A percentile compares a stretch with the other conserved stretches of the same genome.
These are phyloP conservation scores for Psilocybe cubensis DNA, from an alignment of 768 basidiomycete genomes.

Conservation along the genomic window DNA sequence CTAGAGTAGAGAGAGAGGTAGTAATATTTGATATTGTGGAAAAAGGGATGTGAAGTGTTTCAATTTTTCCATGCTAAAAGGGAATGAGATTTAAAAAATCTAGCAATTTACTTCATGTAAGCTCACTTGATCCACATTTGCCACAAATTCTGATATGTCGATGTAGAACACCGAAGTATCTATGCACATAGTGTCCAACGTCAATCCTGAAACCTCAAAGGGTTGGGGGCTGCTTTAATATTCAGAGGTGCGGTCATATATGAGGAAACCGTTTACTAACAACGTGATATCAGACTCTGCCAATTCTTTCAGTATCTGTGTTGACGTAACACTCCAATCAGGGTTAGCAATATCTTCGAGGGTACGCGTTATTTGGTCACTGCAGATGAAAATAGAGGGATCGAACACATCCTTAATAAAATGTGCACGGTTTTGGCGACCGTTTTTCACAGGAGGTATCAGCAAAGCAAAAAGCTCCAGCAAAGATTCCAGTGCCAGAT, in stretches of 20 bases:
- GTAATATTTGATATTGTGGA: constrained; percentile 27
- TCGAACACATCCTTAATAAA: constrained; percentile 60
- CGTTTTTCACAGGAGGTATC: constrained; percentile 45
- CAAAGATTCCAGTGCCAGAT: constrained; percentile 58
- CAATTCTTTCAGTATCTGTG: constrained; percentile 50
- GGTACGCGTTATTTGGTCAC: constrained; percentile 38
- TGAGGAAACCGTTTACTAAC: constrained; percentile 34
- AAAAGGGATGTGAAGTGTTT: constrained; percentile 54
- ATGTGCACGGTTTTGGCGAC: constrained; percentile 39
- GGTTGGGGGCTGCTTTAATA: constrained; percentile 56
- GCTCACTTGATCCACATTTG: constrained; percentile 48
- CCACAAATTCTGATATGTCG: constrained; percentile 54
- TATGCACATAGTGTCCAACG: constrained; percentile 32
- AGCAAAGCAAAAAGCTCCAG: constrained; percentile 60
- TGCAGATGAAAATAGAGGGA: constrained; percentile 37
- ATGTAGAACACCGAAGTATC: constrained; percentile 49
- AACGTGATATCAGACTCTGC: constrained; percentile 48
- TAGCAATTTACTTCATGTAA: background rate
- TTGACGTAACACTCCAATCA: constrained; percentile 58
- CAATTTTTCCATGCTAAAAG: constrained; percentile 50
- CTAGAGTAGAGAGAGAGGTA: constrained; percentile 21
- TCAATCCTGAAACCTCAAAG: constrained; percentile 47
- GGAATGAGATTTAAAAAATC: background rate
- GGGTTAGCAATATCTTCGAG: constrained; percentile 44
- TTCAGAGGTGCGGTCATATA: background rate